Evolutionary conservation across 495 filamentous ascomycete genomes (phyloP), one percentile per base, ranked within the genome.

Genomic region (Neurospora sublineolata): DNA sequence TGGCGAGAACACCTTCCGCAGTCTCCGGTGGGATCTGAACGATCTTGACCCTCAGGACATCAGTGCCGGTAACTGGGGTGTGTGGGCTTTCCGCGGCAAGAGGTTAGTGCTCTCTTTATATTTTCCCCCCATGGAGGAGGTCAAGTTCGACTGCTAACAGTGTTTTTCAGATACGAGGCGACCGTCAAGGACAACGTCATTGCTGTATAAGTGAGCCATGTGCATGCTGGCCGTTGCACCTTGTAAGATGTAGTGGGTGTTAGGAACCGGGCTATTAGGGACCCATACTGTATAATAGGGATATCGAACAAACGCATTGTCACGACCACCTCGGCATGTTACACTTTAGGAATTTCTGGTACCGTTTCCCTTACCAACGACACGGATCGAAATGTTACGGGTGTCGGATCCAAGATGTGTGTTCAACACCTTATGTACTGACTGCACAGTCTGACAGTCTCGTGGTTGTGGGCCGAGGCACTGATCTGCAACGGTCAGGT

Each of bases 1-100:
- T 0, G 94, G 93, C 16, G 93, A 97, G 85, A 99, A 99, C 75
- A 87, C 84, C 11, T 99, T 99, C 83, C 87, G 94, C 77, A 99
- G 95, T 84, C 81, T 97, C 80, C 86, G 95, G 73, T 98, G 96
- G 96, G 95, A 99, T 86, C 78, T 98, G 75, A 97, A 97, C 79
- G 95, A 99, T 80, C 78, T 93, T 69, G 95, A 99, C 79, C 96
- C 95, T 6, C 91, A 94, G 75, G 96, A 99, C 82, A 85, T 98
- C 73, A 97, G 90, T 73, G 94, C 91, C 79, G 94, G 94, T 52
- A 99, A 99, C 79, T 99, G 93, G 93, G 95, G 95, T 5, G 81
- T 97, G 20, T 99, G 94, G 94, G 93, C 90, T 37, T 98, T 99
- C 83, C 88, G 95, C 79, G 95, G 95, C 73, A 99, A 99, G 88